Evolutionary conservation across 805 yeast species (phyloP), one percentile per base, ranked within the genome.

Genomic region (Ogataea nitratoaversa): DNA sequence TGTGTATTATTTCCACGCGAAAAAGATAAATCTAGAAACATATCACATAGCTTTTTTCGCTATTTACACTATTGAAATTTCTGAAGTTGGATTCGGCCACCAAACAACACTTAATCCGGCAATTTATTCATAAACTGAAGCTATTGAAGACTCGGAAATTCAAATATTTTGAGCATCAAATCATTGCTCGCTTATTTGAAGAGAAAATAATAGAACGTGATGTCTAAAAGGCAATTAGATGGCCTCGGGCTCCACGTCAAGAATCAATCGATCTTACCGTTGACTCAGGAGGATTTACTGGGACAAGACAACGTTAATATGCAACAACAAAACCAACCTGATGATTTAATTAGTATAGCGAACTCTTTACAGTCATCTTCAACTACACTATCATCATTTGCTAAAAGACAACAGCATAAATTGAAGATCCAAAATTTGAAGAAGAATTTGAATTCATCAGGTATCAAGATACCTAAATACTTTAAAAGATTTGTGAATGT

Each of bases 401-500:
- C 59, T 19, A 53, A 53, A 31, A 45, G 52, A 40, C 57, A 52
- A 20, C 54, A 52, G 31, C 53, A 46, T 36, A 50, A 47, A 23
- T 36, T 49, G n/a, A 52, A 50, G 32, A 41, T 50, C 27, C 47
- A 45, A 32, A 47, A 42, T 34, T 28, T 50, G 20, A 45, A 43
- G 33, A 52, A 44, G 24, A 48, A 49, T 25, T 41, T 42, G 39
- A 37, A 44, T 31, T 44, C 53, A 3, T 37, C 19, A 5, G 31
- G 38, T 25, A 44, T 61, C 27, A 36, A 41, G 11, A 33, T 59
- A 5, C 66, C 66, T 5, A 53, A 54, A 19, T 60, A 60, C 36
- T 53, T 63, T 42, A 59, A 57, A 37, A 60, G 86, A 37, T 59
- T 82, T 30, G 66, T 83, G 47, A 78, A 79, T 49, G 90, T 95